phyloP scores from a whole-genome alignment of 495 filamentous ascomycete genomes.

The Astrothelium macrocarpum region DNA sequence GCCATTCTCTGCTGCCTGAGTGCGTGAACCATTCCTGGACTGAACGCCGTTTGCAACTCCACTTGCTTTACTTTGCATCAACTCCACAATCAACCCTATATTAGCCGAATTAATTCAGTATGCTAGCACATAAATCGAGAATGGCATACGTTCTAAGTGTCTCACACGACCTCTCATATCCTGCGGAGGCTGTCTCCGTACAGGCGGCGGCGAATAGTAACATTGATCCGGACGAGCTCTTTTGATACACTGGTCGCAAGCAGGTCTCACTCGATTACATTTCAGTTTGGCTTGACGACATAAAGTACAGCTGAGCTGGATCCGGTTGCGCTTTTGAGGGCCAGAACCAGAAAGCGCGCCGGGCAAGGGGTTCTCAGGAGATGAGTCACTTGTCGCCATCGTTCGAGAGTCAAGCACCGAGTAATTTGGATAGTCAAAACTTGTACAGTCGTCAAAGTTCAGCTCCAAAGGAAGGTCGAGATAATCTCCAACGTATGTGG shows the following conservation, averaged over 20 bases:
- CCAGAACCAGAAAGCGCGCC: not conserved
- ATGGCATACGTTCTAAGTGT: slow-evolving; percentile 24
- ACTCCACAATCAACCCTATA: slow-evolving; percentile 18
- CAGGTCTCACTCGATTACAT: slow-evolving; percentile 29
- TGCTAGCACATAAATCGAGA: slow-evolving; percentile 14
- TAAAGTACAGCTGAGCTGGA: slow-evolving; percentile 28
- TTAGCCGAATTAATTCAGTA: slow-evolving; percentile 11
- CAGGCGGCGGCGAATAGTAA: slow-evolving; percentile 27
- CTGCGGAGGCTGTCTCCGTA: slow-evolving; percentile 26
- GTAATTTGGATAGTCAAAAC: no score
- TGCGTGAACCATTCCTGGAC: not conserved
- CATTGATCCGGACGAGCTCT: slow-evolving; percentile 24
- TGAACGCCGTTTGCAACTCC: not conserved
- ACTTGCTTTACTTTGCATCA: slow-evolving; percentile 18
- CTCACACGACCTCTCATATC: slow-evolving; percentile 33
- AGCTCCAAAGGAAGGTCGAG: no score
- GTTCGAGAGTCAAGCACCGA: not conserved
- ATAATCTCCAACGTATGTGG: no score
- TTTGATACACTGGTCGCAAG: slow-evolving; percentile 34
- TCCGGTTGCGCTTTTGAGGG: slow-evolving; percentile 26
- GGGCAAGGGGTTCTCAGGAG: not conserved
- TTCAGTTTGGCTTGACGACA: slow-evolving; percentile 33
- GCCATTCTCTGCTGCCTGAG: not conserved
- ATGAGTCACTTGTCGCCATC: slow-evolving; percentile 2
- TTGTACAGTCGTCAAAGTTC: no score